Percentiles rank a stretch among this genome's conserved stretches.
Conservation (phyloP, 441 rosid species). For the Dalechampia spathulata region DNA sequence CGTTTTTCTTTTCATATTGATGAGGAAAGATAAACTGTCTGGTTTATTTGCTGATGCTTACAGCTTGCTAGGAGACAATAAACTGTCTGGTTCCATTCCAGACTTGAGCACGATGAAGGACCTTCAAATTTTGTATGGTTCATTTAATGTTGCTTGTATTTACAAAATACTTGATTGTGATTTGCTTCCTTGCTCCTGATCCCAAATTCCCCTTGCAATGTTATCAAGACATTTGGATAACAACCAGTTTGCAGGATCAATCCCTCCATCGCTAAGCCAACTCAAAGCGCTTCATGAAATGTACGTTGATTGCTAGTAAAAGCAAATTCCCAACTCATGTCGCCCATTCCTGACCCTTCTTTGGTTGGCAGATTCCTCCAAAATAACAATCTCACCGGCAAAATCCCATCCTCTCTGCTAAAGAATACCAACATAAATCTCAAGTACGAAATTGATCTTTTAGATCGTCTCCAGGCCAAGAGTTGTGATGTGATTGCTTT, state of each 20-base stretch:
- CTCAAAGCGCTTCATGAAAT: conserved; percentile 43
- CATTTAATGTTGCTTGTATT: background rate
- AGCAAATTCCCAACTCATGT: background rate
- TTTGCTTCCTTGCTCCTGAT: background rate
- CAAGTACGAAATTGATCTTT: conserved; percentile 32
- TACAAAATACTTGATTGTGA: background rate
- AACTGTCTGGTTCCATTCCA: conserved; percentile 64
- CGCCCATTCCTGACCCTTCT: conserved; percentile 1
- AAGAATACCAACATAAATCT: conserved; percentile 34
- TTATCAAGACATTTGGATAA: conserved; percentile 65
- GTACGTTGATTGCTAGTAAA: conserved; percentile 31
- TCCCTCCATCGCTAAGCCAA: conserved; percentile 54
- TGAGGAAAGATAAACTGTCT: background rate
- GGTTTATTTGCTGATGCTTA: conserved; percentile 12
- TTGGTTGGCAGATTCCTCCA: conserved; percentile 49
- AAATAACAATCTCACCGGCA: conserved; percentile 53
- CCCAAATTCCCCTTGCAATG: background rate
- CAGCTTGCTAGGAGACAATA: conserved; percentile 75
- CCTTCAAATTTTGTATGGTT: conserved; percentile 55
- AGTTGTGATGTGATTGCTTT: background rate
- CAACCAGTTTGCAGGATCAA: conserved; percentile 52
- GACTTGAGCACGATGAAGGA: conserved; percentile 38
- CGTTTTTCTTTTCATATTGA: background rate
- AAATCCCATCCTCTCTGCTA: conserved; percentile 39
- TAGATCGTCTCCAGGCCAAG: background rate